Evolutionary conservation across 2,329 filamentous ascomycete species (phyloP).

Genomic region (Epichloe coenophiala): DNA sequence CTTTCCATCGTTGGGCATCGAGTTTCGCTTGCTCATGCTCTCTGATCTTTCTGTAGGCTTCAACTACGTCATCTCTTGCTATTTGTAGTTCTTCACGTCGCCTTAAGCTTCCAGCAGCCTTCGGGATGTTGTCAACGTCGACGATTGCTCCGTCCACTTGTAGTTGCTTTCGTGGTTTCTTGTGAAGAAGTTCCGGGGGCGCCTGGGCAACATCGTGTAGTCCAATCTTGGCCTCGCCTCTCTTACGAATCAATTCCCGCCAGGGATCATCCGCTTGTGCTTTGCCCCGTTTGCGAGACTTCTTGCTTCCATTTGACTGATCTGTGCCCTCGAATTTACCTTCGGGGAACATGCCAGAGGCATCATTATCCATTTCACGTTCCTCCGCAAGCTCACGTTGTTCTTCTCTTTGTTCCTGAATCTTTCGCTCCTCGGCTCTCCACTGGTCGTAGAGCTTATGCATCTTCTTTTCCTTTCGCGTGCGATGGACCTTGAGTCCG

Average conservation of each 20-base stretch:
- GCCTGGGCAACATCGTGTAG: slow-evolving; percentile 54
- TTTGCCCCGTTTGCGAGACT: slow-evolving; percentile 20
- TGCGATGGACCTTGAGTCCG: slow-evolving; percentile 54
- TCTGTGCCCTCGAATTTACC: slow-evolving; percentile 28
- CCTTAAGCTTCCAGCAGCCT: slow-evolving; percentile 24
- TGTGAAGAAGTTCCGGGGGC: slow-evolving; percentile 61
- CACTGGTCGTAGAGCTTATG: slow-evolving; percentile 70
- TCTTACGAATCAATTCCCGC: slow-evolving; percentile 56
- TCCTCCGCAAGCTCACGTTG: slow-evolving; percentile 51
- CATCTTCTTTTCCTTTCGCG: slow-evolving; percentile 75
- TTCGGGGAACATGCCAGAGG: slow-evolving; percentile 26
- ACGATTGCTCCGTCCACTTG: slow-evolving; percentile 21
- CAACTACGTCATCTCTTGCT: slow-evolving; percentile 21
- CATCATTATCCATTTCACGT: slow-evolving; percentile 45
- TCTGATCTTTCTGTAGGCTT: slow-evolving; percentile 25
- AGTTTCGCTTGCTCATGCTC: slow-evolving; percentile 25
- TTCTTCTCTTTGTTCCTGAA: slow-evolving; percentile 51
- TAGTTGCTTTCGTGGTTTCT: slow-evolving; percentile 22
- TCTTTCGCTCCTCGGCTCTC: slow-evolving; percentile 50
- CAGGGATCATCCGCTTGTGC: slow-evolving; percentile 61
- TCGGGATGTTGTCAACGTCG: slow-evolving; percentile 23
- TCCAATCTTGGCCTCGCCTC: slow-evolving; percentile 39
- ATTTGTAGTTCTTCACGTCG: slow-evolving; percentile 26
- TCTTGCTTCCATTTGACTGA: slow-evolving; percentile 18
- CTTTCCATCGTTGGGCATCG: slow-evolving; percentile 3